Conservation (phyloP, 2,329 filamentous ascomycete genomes). For the Ophiostoma australiae region DNA sequence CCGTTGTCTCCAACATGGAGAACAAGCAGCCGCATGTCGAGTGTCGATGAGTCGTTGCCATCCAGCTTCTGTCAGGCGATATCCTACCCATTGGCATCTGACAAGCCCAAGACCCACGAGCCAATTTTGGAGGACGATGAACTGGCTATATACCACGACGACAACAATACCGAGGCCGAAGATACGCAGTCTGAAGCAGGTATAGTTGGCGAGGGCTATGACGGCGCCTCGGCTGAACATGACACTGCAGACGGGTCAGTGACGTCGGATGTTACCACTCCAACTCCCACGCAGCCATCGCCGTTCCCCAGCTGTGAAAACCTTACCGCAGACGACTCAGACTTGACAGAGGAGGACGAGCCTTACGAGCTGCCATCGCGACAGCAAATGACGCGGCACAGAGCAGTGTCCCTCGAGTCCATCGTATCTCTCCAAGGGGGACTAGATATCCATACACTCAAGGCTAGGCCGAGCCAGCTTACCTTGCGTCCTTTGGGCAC, state of each 20-base stretch:
- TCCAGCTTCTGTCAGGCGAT: constrained; percentile 17
- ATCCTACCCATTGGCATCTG: background rate
- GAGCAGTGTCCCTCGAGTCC: constrained; percentile 76
- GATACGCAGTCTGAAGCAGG: background rate
- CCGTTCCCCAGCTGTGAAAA: constrained; percentile 17
- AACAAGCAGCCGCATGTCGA: constrained; percentile 49
- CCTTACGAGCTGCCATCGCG: constrained; percentile 16
- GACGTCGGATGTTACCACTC: constrained; percentile 18
- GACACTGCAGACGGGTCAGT: constrained; percentile 8
- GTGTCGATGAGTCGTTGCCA: constrained; percentile 11
- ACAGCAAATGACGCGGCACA: constrained; percentile 46
- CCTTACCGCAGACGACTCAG: constrained; percentile 6
- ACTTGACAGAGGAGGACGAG: constrained; percentile 4
- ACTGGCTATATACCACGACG: background rate
- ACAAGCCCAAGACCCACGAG: constrained; percentile 5
- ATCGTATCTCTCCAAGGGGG: constrained; percentile 82
- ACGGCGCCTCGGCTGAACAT: background rate
- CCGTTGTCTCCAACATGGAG: constrained; percentile 60
- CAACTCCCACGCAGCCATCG: constrained; percentile 19
- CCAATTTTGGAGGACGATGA: constrained; percentile 25
- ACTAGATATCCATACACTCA: constrained; percentile 82
- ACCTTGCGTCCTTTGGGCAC: constrained; percentile 52
- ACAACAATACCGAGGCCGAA: background rate
- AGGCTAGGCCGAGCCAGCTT: constrained; percentile 69
- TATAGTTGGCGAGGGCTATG: background rate